Conservation (phyloP, 139 green algal genomes). For the Picochlorum sp. region DNA sequence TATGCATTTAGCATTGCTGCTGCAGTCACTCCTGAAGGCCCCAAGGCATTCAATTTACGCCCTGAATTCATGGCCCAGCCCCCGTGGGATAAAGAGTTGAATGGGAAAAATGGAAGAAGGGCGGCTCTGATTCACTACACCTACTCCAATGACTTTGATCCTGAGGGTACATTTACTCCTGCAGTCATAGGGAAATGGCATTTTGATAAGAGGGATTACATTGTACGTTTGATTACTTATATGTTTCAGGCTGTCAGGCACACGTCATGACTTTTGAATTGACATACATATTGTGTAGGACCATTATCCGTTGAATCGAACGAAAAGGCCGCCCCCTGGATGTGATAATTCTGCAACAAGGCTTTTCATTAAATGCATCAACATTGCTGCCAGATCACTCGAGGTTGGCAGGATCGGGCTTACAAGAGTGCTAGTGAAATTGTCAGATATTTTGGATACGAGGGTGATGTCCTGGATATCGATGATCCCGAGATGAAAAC, state of each 20-base stretch:
- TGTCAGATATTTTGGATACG: conserved; percentile 9
- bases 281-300: conserved; percentile 3
- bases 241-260: background rate
- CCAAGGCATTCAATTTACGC: conserved; percentile 33
- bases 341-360: conserved; percentile 27
- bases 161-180: conserved; percentile 29
- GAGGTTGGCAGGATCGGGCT: conserved; percentile 16
- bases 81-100: conserved; percentile 47
- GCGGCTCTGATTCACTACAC: conserved; percentile 67
- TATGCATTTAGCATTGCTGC: conserved; percentile 37
- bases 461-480: background rate
- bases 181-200: conserved; percentile 48
- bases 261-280: too few relatives aligned
- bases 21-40: conserved; percentile 17
- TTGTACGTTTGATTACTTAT: background rate
- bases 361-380: conserved; percentile 30
- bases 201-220: conserved; percentile 66
- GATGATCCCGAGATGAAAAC: background rate
- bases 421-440: conserved; percentile 6
- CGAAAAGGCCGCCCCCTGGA: conserved; percentile 37
- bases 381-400: conserved; percentile 31
- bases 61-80: conserved; percentile 55
- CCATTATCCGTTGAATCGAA: conserved; percentile 30
- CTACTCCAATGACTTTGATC: conserved; percentile 59
- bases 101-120: conserved; percentile 13